These are phyloP conservation scores for Cordyceps pruinosa DNA, from an alignment of 2,329 filamentous ascomycete species.

Conservation along the genomic window DNA sequence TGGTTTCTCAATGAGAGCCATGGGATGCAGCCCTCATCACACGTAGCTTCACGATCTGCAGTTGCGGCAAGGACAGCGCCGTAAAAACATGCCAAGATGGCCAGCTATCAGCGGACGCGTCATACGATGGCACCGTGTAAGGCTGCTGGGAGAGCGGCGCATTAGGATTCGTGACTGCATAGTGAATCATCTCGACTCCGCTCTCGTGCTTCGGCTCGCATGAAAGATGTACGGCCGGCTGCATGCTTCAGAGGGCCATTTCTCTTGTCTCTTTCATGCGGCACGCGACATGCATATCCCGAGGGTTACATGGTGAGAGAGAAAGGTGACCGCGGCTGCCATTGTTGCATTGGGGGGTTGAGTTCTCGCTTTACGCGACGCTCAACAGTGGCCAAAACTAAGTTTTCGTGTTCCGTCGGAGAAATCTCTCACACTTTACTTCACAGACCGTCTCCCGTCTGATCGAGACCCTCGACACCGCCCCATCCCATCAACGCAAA, in stretches of 20 bases:
- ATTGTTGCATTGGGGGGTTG: neutral
- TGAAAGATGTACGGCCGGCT: neutral
- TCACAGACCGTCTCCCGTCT: neutral
- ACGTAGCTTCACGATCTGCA: neutral
- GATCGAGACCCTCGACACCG: neutral
- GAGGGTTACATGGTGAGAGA: neutral
- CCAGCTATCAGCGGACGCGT: too few species aligned
- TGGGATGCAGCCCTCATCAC: neutral
- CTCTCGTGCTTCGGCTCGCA: neutral
- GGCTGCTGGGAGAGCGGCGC: too few species aligned
- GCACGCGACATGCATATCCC: neutral
- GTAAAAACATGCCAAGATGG: neutral
- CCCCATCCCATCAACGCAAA: neutral
- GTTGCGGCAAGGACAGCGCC: too few species aligned
- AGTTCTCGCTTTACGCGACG: neutral
- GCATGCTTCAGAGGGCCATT: neutral
- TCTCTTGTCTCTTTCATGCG: neutral
- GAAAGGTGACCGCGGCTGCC: neutral
- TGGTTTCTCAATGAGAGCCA: neutral
- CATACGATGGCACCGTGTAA: too few species aligned
- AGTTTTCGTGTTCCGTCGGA: neutral
- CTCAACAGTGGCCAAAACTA: neutral
- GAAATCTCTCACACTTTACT: neutral
- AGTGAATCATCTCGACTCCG: neutral
- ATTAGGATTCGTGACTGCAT: neutral